Percentiles rank a stretch among this genome's conserved stretches.
These are phyloP conservation scores for Citropsis articulata DNA, from an alignment of 345 rosid species.

Conservation along the genomic window DNA sequence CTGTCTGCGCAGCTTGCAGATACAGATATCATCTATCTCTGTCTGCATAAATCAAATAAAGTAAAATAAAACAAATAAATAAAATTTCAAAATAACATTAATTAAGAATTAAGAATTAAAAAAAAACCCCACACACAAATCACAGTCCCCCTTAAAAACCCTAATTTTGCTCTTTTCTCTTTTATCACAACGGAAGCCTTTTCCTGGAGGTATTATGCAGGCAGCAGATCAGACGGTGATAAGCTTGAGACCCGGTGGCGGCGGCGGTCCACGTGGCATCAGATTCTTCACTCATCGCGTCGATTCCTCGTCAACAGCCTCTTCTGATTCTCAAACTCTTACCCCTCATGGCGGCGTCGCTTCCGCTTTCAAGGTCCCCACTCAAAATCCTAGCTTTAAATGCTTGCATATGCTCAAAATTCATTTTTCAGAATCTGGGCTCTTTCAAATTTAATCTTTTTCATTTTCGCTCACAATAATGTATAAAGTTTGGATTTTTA, in stretches of 20 bases:
- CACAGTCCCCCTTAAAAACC: not conserved
- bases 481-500: not conserved
- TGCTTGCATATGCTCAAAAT: not conserved
- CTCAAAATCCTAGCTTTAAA: not conserved
- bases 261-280: slow-evolving; percentile 12
- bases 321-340: slow-evolving; percentile 7
- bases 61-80: not conserved
- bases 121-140: not conserved
- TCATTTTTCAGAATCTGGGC: not conserved
- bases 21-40: not conserved
- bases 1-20: not conserved
- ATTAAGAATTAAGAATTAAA: not conserved
- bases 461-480: not conserved
- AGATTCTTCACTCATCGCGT: slow-evolving; percentile 24
- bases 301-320: slow-evolving; percentile 11
- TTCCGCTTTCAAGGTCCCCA: slow-evolving; percentile 9
- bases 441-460: not conserved
- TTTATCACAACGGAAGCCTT: not conserved
- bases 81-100: not conserved
- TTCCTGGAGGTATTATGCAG: slow-evolving; percentile 13
- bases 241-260: slow-evolving; percentile 37
- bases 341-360: slow-evolving; percentile 8
- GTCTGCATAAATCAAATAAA: not conserved
- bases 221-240: slow-evolving; percentile 34
- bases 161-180: not conserved